These are phyloP conservation scores for Hypoxylon sp. DNA, from an alignment of 2,329 filamentous ascomycete genomes.

Conservation along the genomic window DNA sequence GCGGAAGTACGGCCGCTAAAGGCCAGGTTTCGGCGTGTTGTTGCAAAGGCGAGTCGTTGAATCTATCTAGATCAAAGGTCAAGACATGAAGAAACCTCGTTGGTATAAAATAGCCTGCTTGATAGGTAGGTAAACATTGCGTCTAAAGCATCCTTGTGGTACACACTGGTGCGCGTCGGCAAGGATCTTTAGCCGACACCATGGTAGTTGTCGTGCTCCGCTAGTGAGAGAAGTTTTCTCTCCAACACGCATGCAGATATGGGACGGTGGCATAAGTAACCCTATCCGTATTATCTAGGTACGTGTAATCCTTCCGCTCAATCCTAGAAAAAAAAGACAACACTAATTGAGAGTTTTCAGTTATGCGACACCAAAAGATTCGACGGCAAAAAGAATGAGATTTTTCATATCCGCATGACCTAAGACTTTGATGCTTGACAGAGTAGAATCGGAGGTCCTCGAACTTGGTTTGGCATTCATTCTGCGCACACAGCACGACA, in stretches of 20 bases:
- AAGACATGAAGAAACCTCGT: no score
- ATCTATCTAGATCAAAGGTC: background rate
- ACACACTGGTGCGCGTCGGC: conserved; percentile 9
- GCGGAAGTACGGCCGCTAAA: no score
- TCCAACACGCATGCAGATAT: no score
- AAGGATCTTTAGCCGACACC: conserved; percentile 30
- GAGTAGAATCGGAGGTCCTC: no score
- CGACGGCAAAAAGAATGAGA: no score
- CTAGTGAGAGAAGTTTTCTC: conserved; percentile 9
- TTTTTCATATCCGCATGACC: no score
- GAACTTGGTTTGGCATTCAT: no score
- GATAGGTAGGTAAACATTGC: background rate
- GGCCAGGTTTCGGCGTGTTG: conserved; percentile 3
- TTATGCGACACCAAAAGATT: no score
- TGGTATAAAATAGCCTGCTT: no score
- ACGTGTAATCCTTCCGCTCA: conserved; percentile 24
- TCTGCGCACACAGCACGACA: no score
- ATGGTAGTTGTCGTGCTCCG: conserved; percentile 6
- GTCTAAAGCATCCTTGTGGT: conserved; percentile 1
- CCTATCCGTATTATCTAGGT: conserved; percentile 16
- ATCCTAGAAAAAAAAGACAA: conserved; percentile 17
- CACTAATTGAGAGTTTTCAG: no score
- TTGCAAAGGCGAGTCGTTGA: background rate
- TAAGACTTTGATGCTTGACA: no score
- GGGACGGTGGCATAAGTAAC: conserved; percentile 4